phyloP scores from a whole-genome alignment of 805 yeast genomes.

The Lachancea mirantina region DNA sequence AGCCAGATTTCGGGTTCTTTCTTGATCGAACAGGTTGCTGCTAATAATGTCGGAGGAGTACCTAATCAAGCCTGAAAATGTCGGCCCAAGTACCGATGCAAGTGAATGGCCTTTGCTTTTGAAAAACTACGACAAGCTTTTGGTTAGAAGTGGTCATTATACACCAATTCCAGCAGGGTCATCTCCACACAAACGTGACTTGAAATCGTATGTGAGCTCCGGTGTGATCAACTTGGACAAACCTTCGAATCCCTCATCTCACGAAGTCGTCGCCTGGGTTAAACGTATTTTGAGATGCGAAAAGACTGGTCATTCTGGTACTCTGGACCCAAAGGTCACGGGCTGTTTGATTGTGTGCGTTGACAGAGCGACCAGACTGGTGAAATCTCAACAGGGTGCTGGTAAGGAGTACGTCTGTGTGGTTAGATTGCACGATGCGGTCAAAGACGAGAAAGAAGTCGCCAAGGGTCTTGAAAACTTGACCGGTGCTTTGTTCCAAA shows the following conservation, averaged over 20 bases:
- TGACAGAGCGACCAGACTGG: slow-evolving; percentile 96
- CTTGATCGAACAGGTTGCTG: background rate
- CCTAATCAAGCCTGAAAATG: slow-evolving; percentile 82
- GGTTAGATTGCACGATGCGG: slow-evolving; percentile 88
- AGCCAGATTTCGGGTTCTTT: background rate
- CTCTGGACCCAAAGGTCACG: slow-evolving; percentile 97
- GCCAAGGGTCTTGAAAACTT: slow-evolving; percentile 84
- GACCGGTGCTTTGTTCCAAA: slow-evolving; percentile 98
- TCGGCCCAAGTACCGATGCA: slow-evolving; percentile 74
- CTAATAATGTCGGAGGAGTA: slow-evolving; percentile 53
- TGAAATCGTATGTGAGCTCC: slow-evolving; percentile 79
- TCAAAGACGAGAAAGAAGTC: slow-evolving; percentile 84
- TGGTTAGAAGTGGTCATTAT: slow-evolving; percentile 94
- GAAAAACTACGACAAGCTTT: slow-evolving; percentile 87
- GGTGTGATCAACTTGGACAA: slow-evolving; percentile 97
- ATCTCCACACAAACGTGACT: slow-evolving; percentile 89
- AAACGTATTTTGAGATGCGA: slow-evolving; percentile 92
- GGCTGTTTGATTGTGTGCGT: slow-evolving; percentile 98
- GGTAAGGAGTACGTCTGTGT: slow-evolving; percentile 99
- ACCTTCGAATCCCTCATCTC: slow-evolving; percentile 97
- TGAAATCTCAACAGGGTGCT: slow-evolving; percentile 98
- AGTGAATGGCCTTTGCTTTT: slow-evolving; percentile 92
- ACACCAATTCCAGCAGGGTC: slow-evolving; percentile 96
- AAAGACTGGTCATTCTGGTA: slow-evolving; percentile 98
- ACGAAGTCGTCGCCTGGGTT: slow-evolving; percentile 99